Evolutionary conservation across 768 basidiomycete genomes (phyloP).

Genomic region (Pleurotus cornucopiae): DNA sequence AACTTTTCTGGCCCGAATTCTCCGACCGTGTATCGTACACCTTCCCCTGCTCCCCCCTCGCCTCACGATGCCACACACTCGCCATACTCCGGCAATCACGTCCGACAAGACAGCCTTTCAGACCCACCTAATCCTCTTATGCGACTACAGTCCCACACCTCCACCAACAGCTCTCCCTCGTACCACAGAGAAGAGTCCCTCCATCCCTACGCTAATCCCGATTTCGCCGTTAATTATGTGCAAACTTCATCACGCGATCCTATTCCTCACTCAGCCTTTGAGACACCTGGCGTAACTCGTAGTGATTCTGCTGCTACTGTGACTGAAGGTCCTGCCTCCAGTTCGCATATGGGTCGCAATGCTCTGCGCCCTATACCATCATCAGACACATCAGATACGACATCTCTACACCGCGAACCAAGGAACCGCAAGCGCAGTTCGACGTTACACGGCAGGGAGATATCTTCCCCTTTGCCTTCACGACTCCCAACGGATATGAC

Average conservation of each 20-base stretch:
- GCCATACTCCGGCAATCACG: conserved; percentile 14
- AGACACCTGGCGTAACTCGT: conserved; percentile 27
- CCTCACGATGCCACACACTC: conserved; percentile 18
- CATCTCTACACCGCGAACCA: conserved; percentile 16
- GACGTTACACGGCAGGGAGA: conserved; percentile 44
- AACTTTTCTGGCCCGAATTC: conserved; percentile 32
- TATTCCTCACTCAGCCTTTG: conserved; percentile 21
- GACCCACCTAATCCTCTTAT: conserved; percentile 6
- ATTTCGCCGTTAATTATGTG: conserved; percentile 41
- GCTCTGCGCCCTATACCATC: conserved; percentile 26
- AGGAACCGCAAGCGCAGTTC: conserved; percentile 23
- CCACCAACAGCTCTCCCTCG: conserved; percentile 10
- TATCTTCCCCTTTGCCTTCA: conserved; percentile 51
- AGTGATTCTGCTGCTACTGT: conserved; percentile 53
- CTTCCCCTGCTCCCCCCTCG: conserved; percentile 19
- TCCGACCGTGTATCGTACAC: conserved; percentile 24
- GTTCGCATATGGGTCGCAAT: conserved; percentile 26
- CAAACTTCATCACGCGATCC: conserved; percentile 18
- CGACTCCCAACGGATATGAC: conserved; percentile 22
- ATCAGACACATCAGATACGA: conserved; percentile 28
- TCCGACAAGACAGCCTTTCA: conserved; percentile 1
- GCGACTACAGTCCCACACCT: not conserved
- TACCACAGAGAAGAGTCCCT: conserved; percentile 33
- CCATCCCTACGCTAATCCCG: conserved; percentile 83
- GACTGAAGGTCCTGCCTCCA: conserved; percentile 32